Percentiles rank a stretch among this genome's conserved stretches.
Conservation (phyloP, 2,329 filamentous ascomycete genomes). For the Fusarium praegraminearum region DNA sequence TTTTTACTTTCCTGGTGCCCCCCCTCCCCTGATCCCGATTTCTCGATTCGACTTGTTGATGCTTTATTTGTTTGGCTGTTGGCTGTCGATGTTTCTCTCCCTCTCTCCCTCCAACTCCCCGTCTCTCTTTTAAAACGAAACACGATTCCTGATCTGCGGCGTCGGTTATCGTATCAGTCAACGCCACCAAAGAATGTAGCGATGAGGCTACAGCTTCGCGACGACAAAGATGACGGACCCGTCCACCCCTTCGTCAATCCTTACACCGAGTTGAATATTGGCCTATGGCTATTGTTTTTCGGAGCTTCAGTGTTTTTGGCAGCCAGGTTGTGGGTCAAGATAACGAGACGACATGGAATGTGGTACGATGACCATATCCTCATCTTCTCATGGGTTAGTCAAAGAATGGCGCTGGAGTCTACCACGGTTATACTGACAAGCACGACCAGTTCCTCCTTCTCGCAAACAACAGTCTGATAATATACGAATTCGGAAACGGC, state of each 20-base stretch:
- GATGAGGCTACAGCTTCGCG: slow-evolving; percentile 43
- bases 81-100: slow-evolving; percentile 9
- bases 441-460: slow-evolving; percentile 54
- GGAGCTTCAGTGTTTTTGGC: slow-evolving; percentile 50
- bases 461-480: slow-evolving; percentile 60
- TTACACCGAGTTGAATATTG: slow-evolving; percentile 50
- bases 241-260: slow-evolving; percentile 49
- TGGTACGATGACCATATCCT: slow-evolving; percentile 57
- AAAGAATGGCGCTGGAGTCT: not conserved
- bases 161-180: slow-evolving; percentile 5
- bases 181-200: slow-evolving; percentile 31
- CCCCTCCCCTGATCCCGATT: not conserved
- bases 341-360: slow-evolving; percentile 52
- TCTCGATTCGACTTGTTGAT: slow-evolving; percentile 4
- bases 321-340: slow-evolving; percentile 52
- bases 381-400: slow-evolving; percentile 53
- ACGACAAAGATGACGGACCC: slow-evolving; percentile 38
- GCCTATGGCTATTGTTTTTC: slow-evolving; percentile 51
- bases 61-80: slow-evolving; percentile 15
- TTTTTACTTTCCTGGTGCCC: slow-evolving; percentile 24
- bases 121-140: slow-evolving; percentile 8
- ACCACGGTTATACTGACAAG: not conserved
- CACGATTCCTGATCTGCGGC: slow-evolving; percentile 2
- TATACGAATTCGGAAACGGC: slow-evolving; percentile 61
- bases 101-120: not conserved